Conservation (phyloP, 257 asterid species). For the Hygrophila difformis region DNA sequence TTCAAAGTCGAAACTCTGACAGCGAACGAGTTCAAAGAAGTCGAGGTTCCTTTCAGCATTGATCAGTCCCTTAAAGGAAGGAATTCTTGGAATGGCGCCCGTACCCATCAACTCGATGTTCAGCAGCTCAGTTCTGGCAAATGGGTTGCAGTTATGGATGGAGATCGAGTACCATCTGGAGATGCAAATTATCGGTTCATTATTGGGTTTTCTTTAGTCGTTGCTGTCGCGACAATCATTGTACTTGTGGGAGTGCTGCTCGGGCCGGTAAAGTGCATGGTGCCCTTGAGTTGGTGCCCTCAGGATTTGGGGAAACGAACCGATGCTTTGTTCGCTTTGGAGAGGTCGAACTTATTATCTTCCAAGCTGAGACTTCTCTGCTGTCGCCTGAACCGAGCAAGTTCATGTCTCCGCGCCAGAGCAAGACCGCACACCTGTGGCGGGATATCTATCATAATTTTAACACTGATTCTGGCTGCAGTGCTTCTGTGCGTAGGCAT, state of each 20-base stretch:
- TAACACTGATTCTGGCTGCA: slow-evolving; percentile 22
- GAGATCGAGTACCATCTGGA: slow-evolving; percentile 84
- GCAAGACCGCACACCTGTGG: slow-evolving; percentile 45
- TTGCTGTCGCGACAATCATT: slow-evolving; percentile 47
- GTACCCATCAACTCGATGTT: slow-evolving; percentile 79
- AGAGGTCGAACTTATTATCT: slow-evolving; percentile 44
- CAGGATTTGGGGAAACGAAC: slow-evolving; percentile 75
- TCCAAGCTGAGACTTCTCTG: slow-evolving; percentile 56
- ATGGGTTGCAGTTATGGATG: slow-evolving; percentile 85
- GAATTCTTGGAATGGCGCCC: slow-evolving; percentile 92
- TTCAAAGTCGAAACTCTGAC: slow-evolving; percentile 60
- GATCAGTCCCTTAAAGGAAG: slow-evolving; percentile 53
- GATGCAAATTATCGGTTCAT: slow-evolving; percentile 48
- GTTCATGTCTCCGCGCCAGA: slow-evolving; percentile 47
- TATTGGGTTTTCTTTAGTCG: slow-evolving; percentile 48
- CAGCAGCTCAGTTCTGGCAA: slow-evolving; percentile 74
- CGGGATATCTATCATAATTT: slow-evolving; percentile 35
- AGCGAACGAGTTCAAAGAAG: slow-evolving; percentile 57
- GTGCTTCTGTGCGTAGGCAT: slow-evolving; percentile 52
- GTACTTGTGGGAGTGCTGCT: slow-evolving; percentile 62
- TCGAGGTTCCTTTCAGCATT: slow-evolving; percentile 55
- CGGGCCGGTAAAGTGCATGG: slow-evolving; percentile 61
- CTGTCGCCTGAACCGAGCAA: slow-evolving; percentile 62
- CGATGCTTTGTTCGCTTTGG: slow-evolving; percentile 48
- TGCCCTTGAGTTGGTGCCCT: slow-evolving; percentile 92